Base-by-base conservation (phyloP, 306 rosid species). In the Canavalia ensiformis region DNA sequence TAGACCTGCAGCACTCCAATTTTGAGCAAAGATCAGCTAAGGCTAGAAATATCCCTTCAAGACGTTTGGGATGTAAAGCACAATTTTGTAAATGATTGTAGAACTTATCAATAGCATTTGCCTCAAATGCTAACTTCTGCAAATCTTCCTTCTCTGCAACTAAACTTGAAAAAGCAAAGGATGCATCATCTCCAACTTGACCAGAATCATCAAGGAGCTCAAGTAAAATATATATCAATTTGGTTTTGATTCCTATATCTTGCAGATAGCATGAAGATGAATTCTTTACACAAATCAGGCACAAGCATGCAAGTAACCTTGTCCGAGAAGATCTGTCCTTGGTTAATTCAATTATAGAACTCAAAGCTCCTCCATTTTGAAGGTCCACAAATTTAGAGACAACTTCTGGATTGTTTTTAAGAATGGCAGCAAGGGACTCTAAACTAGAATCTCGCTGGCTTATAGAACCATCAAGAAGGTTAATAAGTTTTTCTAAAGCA, bases 121-220 rank as follows among this genome's bases (percentile, higher is more conserved):
- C 96, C 89, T 93, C 96, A 84, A 91, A 94, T 45, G 99, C 97
- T 83, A 95, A 79, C 90, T 86, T 93, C 81, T 95, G 99, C 77
- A 95, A 76, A 79, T 95, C 99, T 82, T 90, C 90, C 85, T 90
- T 90, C 77, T 87, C 90, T 4, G 94, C 86, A 82, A 92, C 77
- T 84, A 95, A 90, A 84, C 88, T 87, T 35, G 90, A 91, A 65
- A 95, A 92, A 5, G 88, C 94, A 60, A 86, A 91, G 9, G 97
- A 82, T 74, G 99, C 93, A 68, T 95, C 99, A 62, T 93, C 98
- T 84, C 98, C 99, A 75, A 93, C 94, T 87, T 87, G 97, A 86
- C 94, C 90, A 35, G 90, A 90, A 84, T 92, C 97, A 81, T 93
- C 97, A 78, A 91, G 91, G 79, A 95, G 97, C 90, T 95, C 98